phyloP scores from a whole-genome alignment of 768 basidiomycete species.

The Boletus tomentosulus region DNA sequence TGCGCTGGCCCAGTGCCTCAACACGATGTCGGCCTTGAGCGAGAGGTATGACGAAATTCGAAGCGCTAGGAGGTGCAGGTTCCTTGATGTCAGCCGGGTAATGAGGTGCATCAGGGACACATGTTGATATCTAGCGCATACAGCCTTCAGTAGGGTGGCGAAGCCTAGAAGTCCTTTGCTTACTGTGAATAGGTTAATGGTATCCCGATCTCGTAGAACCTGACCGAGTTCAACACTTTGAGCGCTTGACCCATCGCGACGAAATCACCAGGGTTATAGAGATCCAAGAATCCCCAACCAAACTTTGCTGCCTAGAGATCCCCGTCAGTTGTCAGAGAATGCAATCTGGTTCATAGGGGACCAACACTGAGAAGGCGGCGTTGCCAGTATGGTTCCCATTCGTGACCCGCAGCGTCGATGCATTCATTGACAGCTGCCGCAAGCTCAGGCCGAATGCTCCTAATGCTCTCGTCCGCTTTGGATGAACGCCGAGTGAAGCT shows the following conservation, averaged over 20 bases:
- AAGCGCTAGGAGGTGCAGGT: slow-evolving; percentile 87
- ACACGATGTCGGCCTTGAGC: slow-evolving; percentile 79
- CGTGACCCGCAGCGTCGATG: slow-evolving; percentile 88
- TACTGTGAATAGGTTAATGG: slow-evolving; percentile 91
- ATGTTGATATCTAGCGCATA: slow-evolving; percentile 62
- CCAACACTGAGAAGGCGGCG: slow-evolving; percentile 74
- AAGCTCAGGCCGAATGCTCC: slow-evolving; percentile 82
- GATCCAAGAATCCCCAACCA: slow-evolving; percentile 88
- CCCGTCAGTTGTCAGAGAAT: neutral
- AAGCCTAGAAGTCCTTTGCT: slow-evolving; percentile 23
- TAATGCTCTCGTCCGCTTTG: slow-evolving; percentile 90
- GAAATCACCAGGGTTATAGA: slow-evolving; percentile 89
- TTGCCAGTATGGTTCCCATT: slow-evolving; percentile 91
- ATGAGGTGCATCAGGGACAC: slow-evolving; percentile 80
- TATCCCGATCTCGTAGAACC: slow-evolving; percentile 89
- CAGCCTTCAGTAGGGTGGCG: slow-evolving; percentile 1
- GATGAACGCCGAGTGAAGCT: slow-evolving; percentile 80
- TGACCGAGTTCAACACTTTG: slow-evolving; percentile 90
- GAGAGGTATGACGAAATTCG: slow-evolving; percentile 82
- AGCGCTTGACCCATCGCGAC: slow-evolving; percentile 89
- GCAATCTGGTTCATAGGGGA: neutral
- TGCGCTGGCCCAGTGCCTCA: slow-evolving; percentile 94
- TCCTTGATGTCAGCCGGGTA: slow-evolving; percentile 76
- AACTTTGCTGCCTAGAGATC: slow-evolving; percentile 87
- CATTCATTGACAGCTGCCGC: slow-evolving; percentile 86